Conservation (phyloP, 305 asterid genomes). For the Fraxinus velutina region DNA sequence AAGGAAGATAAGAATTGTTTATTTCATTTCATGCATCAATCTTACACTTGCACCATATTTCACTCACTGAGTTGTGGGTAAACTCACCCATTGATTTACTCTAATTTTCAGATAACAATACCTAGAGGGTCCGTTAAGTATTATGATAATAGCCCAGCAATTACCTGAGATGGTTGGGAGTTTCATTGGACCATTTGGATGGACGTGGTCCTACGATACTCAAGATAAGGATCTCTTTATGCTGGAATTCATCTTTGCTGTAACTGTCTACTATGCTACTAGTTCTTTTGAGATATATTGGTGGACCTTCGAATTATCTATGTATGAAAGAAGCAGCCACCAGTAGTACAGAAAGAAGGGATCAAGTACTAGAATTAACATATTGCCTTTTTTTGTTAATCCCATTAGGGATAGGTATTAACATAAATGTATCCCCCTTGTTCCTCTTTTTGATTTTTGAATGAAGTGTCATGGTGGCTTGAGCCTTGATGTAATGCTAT, state of each 20-base stretch:
- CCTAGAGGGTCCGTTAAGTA: background rate
- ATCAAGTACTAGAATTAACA: background rate
- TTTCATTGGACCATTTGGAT: background rate
- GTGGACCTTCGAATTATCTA: background rate
- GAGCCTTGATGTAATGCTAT: background rate
- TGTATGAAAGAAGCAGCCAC: background rate
- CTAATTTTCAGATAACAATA: background rate
- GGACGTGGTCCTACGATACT: background rate
- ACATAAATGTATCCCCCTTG: background rate
- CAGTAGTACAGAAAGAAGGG: background rate
- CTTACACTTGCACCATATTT: background rate
- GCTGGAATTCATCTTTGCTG: background rate
- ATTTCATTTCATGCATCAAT: background rate
- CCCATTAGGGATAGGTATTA: background rate
- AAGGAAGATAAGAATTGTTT: background rate
- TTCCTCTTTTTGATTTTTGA: background rate
- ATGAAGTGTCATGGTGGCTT: background rate
- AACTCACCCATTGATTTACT: background rate
- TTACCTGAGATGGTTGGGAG: background rate
- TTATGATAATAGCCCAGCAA: background rate
- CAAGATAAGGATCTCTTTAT: background rate
- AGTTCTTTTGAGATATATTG: background rate
- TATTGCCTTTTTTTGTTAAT: background rate
- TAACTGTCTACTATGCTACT: background rate
- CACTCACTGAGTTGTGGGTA: background rate